Percentiles rank a stretch among this genome's conserved stretches.
phyloP scores from a whole-genome alignment of 106 monocot species.

The Dactylorhiza incarnata region DNA sequence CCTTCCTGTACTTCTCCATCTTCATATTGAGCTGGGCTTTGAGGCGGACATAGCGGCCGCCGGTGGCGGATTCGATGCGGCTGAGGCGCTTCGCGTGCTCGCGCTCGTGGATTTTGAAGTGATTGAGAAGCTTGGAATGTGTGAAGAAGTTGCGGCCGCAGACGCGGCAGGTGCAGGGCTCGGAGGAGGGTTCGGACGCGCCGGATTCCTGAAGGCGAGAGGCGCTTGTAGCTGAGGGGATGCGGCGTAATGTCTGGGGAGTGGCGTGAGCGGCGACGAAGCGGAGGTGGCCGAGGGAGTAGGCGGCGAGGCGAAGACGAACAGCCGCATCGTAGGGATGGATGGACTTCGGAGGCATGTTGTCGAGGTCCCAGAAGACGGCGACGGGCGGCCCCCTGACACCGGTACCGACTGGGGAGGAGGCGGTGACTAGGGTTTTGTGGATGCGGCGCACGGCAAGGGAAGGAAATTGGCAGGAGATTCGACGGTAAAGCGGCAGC shows the following conservation, averaged over 20 bases:
- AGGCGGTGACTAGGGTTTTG: background rate
- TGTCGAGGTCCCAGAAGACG: slow-evolving; percentile 50
- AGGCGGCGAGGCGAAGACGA: slow-evolving; percentile 36
- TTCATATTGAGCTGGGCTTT: slow-evolving; percentile 31
- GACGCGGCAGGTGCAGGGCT: slow-evolving; percentile 32
- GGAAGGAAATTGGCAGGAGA: background rate
- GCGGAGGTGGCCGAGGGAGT: slow-evolving; percentile 34
- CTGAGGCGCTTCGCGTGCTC: slow-evolving; percentile 50
- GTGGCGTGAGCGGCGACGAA: slow-evolving; percentile 11
- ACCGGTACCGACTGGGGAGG: background rate
- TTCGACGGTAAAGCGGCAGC: background rate
- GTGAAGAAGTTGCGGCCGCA: slow-evolving; percentile 40
- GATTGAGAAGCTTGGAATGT: slow-evolving; percentile 27
- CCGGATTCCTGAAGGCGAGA: slow-evolving; percentile 2
- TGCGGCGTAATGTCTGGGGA: background rate
- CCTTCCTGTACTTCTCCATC: slow-evolving; percentile 43
- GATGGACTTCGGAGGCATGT: slow-evolving; percentile 32
- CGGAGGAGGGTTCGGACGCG: slow-evolving; percentile 7
- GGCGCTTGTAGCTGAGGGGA: background rate
- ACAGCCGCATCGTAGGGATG: slow-evolving; percentile 39
- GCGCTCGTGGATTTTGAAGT: slow-evolving; percentile 49
- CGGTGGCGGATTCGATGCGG: slow-evolving; percentile 37
- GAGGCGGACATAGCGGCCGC: slow-evolving; percentile 28
- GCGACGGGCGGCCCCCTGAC: slow-evolving; percentile 11
- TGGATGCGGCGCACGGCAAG: background rate